Base-by-base conservation (phyloP, 2,329 filamentous ascomycete species). In the Didymella keratinophila region DNA sequence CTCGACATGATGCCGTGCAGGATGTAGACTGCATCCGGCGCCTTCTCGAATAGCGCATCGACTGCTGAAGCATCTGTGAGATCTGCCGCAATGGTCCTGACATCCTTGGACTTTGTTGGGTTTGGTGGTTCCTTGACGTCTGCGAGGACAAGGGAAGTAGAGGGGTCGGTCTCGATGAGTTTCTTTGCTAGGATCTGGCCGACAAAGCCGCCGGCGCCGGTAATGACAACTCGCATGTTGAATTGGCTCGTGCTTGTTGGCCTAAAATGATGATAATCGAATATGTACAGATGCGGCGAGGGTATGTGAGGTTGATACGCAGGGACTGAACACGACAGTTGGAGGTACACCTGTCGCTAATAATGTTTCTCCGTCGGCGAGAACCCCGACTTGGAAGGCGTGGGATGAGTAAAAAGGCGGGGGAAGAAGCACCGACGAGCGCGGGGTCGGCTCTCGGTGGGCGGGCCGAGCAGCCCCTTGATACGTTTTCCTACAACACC, bases 1-100 rank as follows among this genome's bases (percentile, higher is more conserved):
- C 83, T 83, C 0, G 86, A 88, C 87, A 89, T 89, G 78, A 89
- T 87, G 61, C 87, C 87, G 73, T 89, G 87, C 71, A 89, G 85
- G 66, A 87, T 79, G 75, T 86, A 89, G 14, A 76, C 66, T 4
- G 69, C 73, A 66, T 75, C 73, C 7, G 73, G 73, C n/a, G 56
- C 49, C 45, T 65, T 64, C 14, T 66, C 64, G 18, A 75, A 68
- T 8, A 76, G 56, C 1, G 59, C 58, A 34, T 70, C 58, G 37
- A 66, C 70, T 16, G 68, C 61, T 34, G 70, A 56, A 2, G 64
- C 37, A 12, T 74, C 67, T 14, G 85, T 78, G 2, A 88, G 79
- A 69, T 89, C 86, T 10, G 83, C 81, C 25, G 80, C 79, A 42
- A 86, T 60, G 36, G 78, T 75, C 21, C 75, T 80, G 0, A 82